Conservation (phyloP, 164 flowering plant species). For the Protea cynaroides region DNA sequence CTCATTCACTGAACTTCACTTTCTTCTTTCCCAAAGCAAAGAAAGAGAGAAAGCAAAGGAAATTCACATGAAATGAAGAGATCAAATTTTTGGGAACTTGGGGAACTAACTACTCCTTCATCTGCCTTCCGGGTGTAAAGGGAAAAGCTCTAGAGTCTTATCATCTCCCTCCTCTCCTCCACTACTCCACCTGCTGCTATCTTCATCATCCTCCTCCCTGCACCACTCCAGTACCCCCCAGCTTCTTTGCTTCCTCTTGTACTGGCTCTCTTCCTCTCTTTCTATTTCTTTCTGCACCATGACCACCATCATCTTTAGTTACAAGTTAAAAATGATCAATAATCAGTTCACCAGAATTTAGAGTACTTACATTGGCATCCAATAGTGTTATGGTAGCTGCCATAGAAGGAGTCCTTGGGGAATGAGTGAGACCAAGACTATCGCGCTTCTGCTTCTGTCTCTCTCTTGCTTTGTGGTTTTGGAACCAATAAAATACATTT, state of each 20-base stretch:
- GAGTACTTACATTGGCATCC: conserved; percentile 26
- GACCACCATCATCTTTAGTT: background rate
- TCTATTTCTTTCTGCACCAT: conserved; percentile 33
- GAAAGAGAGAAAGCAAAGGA: conserved; percentile 19
- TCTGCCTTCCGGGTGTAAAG: conserved; percentile 91
- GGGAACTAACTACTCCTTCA: conserved; percentile 20
- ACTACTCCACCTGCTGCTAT: conserved; percentile 6
- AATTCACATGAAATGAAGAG: conserved; percentile 8
- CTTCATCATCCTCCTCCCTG: conserved; percentile 24
- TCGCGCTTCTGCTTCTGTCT: conserved; percentile 93
- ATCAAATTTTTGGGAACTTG: background rate
- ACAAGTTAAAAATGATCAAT: too few species aligned
- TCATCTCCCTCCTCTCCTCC: conserved; percentile 35
- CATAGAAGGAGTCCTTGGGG: conserved; percentile 25
- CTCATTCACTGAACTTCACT: conserved; percentile 20
- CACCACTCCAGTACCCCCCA: conserved; percentile 45
- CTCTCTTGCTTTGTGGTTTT: conserved; percentile 95
- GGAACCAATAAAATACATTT: conserved; percentile 94
- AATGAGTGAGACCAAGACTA: conserved; percentile 43
- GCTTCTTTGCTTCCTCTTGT: conserved; percentile 67
- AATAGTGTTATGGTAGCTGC: conserved; percentile 19
- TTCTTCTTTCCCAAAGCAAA: conserved; percentile 42
- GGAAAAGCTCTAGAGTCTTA: conserved; percentile 85
- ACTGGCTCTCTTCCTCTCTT: conserved; percentile 47
- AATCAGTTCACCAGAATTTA: too few species aligned